A percentile compares a stretch with the other conserved stretches of the same genome.
phyloP scores from a whole-genome alignment of 306 rosid genomes.

The Luffa acutangula region DNA sequence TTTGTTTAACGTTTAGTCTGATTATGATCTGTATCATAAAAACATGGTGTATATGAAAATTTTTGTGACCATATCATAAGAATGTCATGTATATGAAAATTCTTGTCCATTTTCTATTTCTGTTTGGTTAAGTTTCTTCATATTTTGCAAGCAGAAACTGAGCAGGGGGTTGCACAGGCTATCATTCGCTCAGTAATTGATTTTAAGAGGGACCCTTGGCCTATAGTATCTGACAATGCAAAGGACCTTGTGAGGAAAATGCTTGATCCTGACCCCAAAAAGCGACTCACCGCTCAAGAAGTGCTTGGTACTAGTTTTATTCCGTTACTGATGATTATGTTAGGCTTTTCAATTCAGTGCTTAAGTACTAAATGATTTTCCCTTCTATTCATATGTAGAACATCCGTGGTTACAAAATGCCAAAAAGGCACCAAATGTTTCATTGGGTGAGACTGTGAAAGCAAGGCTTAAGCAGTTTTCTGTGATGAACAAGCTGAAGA shows the following conservation, averaged over 20 bases:
- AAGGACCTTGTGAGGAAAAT: conserved; percentile 29
- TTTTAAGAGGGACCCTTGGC: conserved; percentile 31
- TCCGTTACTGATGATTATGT: neutral
- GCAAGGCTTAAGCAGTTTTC: conserved; percentile 55
- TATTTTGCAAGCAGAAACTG: conserved; percentile 14
- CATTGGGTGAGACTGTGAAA: conserved; percentile 51
- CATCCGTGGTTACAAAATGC: conserved; percentile 54
- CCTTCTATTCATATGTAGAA: conserved; percentile 18
- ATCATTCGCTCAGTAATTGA: conserved; percentile 24
- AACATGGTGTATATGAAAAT: neutral
- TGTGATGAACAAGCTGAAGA: conserved; percentile 53
- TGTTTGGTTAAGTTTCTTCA: neutral
- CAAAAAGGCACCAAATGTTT: conserved; percentile 51
- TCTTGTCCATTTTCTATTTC: neutral
- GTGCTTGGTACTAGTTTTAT: conserved; percentile 17
- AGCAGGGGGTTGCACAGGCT: conserved; percentile 28
- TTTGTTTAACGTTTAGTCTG: neutral
- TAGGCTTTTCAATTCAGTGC: neutral
- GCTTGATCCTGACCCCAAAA: conserved; percentile 26
- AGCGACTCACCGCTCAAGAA: conserved; percentile 23
- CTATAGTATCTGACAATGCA: conserved; percentile 25
- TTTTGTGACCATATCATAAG: neutral
- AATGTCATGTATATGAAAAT: neutral
- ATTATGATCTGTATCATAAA: neutral
- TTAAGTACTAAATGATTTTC: neutral